Base-by-base conservation (phyloP, 495 filamentous ascomycete species). In the Letharia lupina region DNA sequence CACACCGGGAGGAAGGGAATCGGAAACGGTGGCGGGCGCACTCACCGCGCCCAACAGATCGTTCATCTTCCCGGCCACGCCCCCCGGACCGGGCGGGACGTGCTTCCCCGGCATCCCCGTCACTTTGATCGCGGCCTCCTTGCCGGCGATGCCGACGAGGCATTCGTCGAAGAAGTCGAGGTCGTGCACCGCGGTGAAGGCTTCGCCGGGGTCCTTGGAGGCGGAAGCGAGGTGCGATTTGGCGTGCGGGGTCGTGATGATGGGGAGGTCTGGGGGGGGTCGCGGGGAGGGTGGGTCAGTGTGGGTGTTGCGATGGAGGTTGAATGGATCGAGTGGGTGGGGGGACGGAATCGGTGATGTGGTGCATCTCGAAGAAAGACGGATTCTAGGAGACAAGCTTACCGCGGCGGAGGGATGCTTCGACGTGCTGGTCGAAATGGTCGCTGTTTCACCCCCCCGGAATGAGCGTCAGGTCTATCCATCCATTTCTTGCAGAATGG, bases 41-140 rank as follows among this genome's bases (percentile, higher is more conserved):
- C 23, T 28, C 60, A 89, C 86, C 0, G 86, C 86, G 28, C 77
- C 70, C 6, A 86, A 72, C 15, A 88, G n/a, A 42, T 87, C 79
- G 72, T 89, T 89, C 35, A 77, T 72, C 37, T 70, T 72, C 6
- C 75, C 72, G 31, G 87, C 68, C 9, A 77, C 69, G 0, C 66
- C 70, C 1, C 63, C 80, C 0, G 82, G 78, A 4, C 67, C 80
- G 3, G 82, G 78, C 8, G 86, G 83, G 3, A 89, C 83, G 71
- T 89, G 87, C 68, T 88, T 86, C n/a, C 85, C 88, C 11, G 86
- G 87, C 84, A 87, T 87, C 3, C 78, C 87, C 0, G 83, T 88
- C 12, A 89, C 80, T 63, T 83, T 85, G 42, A 88, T 75, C 7
- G 73, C 75, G 0, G 78, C 58, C 13, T 57, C 64, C 4, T 61